Conservation (phyloP, 371 early-diverging fungal species). For the Rhizopus microsporus region DNA sequence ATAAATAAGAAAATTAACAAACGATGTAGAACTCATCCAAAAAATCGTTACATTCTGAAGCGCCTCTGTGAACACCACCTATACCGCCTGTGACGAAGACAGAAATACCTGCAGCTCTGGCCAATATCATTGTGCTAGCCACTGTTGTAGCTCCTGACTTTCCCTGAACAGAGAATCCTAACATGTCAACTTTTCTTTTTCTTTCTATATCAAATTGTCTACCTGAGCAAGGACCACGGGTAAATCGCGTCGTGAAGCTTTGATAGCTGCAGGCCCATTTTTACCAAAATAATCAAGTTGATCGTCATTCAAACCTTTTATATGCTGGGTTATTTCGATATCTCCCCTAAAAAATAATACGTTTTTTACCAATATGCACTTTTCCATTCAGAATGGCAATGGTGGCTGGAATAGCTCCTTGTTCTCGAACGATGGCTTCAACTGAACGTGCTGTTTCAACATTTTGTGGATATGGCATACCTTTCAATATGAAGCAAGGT, state of each 20-base stretch:
- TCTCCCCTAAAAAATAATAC: neutral
- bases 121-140: conserved; percentile 84
- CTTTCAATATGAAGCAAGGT: conserved; percentile 25
- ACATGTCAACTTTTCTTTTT: neutral
- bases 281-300: conserved; percentile 69
- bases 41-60: conserved; percentile 58
- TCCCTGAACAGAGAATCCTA: conserved; percentile 28
- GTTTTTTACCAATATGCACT: conserved; percentile 69
- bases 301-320: conserved; percentile 41
- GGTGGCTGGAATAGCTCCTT: conserved; percentile 87
- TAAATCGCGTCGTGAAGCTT: conserved; percentile 86
- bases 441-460: conserved; percentile 79
- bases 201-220: conserved; percentile 3
- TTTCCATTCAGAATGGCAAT: conserved; percentile 87
- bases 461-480: conserved; percentile 95
- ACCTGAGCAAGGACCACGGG: conserved; percentile 72
- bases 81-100: conserved; percentile 97
- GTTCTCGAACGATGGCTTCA: conserved; percentile 70
- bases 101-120: conserved; percentile 80
- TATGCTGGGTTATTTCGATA: neutral
- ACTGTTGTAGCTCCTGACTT: conserved; percentile 89
- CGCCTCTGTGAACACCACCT: conserved; percentile 94
- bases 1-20: neutral
- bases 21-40: neutral
- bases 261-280: conserved; percentile 62